These are phyloP conservation scores for Sistotremastrum niveocremeum DNA, from an alignment of 768 basidiomycete species.

Conservation along the genomic window DNA sequence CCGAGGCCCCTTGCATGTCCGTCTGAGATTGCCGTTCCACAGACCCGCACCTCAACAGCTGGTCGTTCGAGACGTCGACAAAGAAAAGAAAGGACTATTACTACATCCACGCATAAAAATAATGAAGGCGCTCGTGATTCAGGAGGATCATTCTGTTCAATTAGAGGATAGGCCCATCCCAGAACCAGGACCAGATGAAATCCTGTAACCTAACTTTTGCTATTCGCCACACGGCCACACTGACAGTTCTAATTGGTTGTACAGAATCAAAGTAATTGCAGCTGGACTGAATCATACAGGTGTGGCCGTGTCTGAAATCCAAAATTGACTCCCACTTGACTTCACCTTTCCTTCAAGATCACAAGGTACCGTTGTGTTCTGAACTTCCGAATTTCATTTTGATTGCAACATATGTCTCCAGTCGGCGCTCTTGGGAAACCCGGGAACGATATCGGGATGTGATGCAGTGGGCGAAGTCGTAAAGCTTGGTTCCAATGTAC, in stretches of 20 bases:
- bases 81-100: no score
- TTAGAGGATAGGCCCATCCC: constrained; percentile 1
- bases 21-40: no score
- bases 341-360: no score
- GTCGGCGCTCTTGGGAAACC: not conserved
- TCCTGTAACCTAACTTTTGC: not conserved
- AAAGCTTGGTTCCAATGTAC: constrained; percentile 2
- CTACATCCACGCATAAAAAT: no score
- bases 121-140: constrained; percentile 1
- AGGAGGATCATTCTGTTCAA: not conserved
- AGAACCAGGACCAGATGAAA: constrained; percentile 1
- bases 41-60: no score
- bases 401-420: no score
- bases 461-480: constrained; percentile 3
- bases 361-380: no score
- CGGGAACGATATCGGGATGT: not conserved
- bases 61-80: no score
- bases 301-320: not conserved
- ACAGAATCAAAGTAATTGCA: not conserved
- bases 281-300: not conserved
- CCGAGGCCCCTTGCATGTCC: no score
- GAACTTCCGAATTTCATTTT: no score
- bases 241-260: not conserved
- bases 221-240: no score
- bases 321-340: no score